These are phyloP conservation scores for rapeseed (Brassica napus) DNA, from an alignment of 345 rosid genomes.

Conservation along the genomic window Da-Ae NC_063448.1:1349001-1349500, in stretches of 20 bases:
- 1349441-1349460: slow-evolving; percentile 93
- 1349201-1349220: slow-evolving; percentile 79
- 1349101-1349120: too few relatives aligned
- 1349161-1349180: background rate
- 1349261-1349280: slow-evolving; percentile 93
- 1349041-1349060: too few relatives aligned
- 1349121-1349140: too few relatives aligned
- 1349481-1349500: slow-evolving; percentile 90
- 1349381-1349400: slow-evolving; percentile 55
- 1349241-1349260: slow-evolving; percentile 93
- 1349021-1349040: too few relatives aligned
- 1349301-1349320: slow-evolving; percentile 79
- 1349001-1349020: too few relatives aligned
- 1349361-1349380: background rate
- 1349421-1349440: slow-evolving; percentile 99
- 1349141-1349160: background rate
- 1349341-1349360: background rate
- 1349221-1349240: slow-evolving; percentile 73
- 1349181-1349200: slow-evolving; percentile 89
- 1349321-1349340: background rate
- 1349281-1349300: slow-evolving; percentile 69
- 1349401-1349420: slow-evolving; percentile 84
- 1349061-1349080: too few relatives aligned
- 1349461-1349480: slow-evolving; percentile 73
- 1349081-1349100: too few relatives aligned